Percentiles rank a stretch among this genome's conserved stretches.
These are phyloP conservation scores for Arachnomyces sp. DNA, from an alignment of 2,329 filamentous ascomycete species.

Conservation along the genomic window DNA sequence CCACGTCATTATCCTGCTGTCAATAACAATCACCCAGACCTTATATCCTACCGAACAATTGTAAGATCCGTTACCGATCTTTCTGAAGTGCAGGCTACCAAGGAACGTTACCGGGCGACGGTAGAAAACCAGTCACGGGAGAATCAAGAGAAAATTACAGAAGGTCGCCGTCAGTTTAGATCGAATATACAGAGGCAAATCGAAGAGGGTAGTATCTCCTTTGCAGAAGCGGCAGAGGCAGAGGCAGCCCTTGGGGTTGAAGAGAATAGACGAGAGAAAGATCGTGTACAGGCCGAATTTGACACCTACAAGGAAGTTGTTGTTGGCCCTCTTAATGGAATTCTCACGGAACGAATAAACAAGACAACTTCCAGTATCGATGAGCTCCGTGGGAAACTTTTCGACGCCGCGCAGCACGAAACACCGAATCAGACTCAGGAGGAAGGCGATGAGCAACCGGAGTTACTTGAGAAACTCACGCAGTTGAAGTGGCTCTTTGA, in stretches of 20 bases:
- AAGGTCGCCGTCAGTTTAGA: constrained; percentile 60
- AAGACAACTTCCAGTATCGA: constrained; percentile 71
- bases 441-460: constrained; percentile 90
- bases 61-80: constrained; percentile 70
- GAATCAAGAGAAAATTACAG: constrained; percentile 44
- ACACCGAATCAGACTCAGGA: constrained; percentile 82
- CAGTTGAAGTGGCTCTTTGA: constrained; percentile 97
- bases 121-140: constrained; percentile 50
- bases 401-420: constrained; percentile 59
- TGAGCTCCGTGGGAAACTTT: constrained; percentile 63
- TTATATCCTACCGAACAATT: constrained; percentile 66
- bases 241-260: constrained; percentile 65
- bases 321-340: constrained; percentile 72
- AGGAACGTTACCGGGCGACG: constrained; percentile 43
- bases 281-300: constrained; percentile 71
- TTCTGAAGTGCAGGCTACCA: constrained; percentile 61
- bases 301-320: constrained; percentile 77
- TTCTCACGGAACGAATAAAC: constrained; percentile 67
- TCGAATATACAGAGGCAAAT: constrained; percentile 73
- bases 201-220: constrained; percentile 67
- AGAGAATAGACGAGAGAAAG: constrained; percentile 64
- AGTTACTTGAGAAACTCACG: constrained; percentile 88
- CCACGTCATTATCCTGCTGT: constrained; percentile 91
- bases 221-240: constrained; percentile 72
- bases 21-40: constrained; percentile 88